phyloP scores from a whole-genome alignment of 768 basidiomycete genomes.

The Fomitopsis serialis region DNA sequence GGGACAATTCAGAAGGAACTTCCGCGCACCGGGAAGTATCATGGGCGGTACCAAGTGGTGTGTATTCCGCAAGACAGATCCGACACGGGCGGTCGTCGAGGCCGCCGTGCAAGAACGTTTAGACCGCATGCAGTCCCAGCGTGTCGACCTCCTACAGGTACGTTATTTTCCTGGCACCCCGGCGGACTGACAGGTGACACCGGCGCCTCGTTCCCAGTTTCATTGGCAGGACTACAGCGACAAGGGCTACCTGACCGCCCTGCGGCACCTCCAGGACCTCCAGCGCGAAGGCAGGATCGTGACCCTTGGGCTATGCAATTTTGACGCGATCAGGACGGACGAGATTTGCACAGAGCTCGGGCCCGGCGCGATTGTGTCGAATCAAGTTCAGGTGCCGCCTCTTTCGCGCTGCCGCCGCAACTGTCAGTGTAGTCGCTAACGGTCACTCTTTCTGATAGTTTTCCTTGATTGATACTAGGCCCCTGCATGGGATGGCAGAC shows the following conservation, averaged over 20 bases:
- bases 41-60: conserved; percentile 87
- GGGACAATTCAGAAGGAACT: conserved; percentile 60
- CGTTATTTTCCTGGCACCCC: neutral
- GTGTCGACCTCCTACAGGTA: conserved; percentile 73
- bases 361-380: conserved; percentile 67
- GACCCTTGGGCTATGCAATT: conserved; percentile 75
- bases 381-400: conserved; percentile 70
- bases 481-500: conserved; percentile 70
- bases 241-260: conserved; percentile 40
- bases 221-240: conserved; percentile 73
- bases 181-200: neutral
- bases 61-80: conserved; percentile 52
- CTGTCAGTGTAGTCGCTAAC: neutral
- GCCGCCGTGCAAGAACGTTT: conserved; percentile 65
- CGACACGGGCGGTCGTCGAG: conserved; percentile 52
- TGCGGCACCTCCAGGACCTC: conserved; percentile 53
- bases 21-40: conserved; percentile 33
- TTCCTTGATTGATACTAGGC: conserved; percentile 75
- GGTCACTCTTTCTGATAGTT: conserved; percentile 40
- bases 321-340: conserved; percentile 68
- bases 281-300: conserved; percentile 53
- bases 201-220: conserved; percentile 40
- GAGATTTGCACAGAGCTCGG: conserved; percentile 77
- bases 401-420: neutral
- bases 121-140: conserved; percentile 53